Base-by-base conservation (phyloP, 2,329 filamentous ascomycete genomes). In the Ophiostoma montium region DNA sequence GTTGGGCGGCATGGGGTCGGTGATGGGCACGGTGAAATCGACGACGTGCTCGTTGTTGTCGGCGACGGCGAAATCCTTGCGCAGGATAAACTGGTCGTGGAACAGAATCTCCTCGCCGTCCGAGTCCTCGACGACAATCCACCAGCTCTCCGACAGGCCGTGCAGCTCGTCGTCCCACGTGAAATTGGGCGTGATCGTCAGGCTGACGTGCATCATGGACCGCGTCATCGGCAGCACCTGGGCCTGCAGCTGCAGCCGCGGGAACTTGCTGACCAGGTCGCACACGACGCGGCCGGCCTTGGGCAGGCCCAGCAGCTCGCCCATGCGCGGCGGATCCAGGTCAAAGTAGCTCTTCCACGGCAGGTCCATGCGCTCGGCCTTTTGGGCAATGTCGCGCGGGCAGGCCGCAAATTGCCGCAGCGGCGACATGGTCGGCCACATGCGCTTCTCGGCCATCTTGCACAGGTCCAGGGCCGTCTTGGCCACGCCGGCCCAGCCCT, bases 371-470 rank as follows among this genome's bases (percentile, higher is more conserved):
- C 89, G 78, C 68, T 98, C 92, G 3, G 89, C 84, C 67, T 96
- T 96, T 56, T 86, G 81, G 45, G 96, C 71, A 48, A 96, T 86
- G 51, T 96, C 90, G 36, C 80, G 73, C 3, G 89, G 80, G 60
- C 88, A 95, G 35, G 71, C 69, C 3, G 84, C 78, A 61, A 98
- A 98, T 60, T 98, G 92, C 48, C 92, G 80, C 31, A 98, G 72
- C 11, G 94, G 92, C 35, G 87, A 86, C 92, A 96, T 98, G 6
- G 90, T 96, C 13, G 90, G 89, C 92, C 92, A 98, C 94, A 98
- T 98, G 46, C 94, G 78, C 72, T 95, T 95, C 70, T 98, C 92
- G 0, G 90, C 92, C 87, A 95, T 96, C 70, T 98, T 98, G 69
- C 94, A 98, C 48, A 98, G 75, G 58, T 95, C 86, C 38, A 98